These are phyloP conservation scores for Calycina herbarum DNA, from an alignment of 2,329 filamentous ascomycete species.

Conservation along the genomic window DNA sequence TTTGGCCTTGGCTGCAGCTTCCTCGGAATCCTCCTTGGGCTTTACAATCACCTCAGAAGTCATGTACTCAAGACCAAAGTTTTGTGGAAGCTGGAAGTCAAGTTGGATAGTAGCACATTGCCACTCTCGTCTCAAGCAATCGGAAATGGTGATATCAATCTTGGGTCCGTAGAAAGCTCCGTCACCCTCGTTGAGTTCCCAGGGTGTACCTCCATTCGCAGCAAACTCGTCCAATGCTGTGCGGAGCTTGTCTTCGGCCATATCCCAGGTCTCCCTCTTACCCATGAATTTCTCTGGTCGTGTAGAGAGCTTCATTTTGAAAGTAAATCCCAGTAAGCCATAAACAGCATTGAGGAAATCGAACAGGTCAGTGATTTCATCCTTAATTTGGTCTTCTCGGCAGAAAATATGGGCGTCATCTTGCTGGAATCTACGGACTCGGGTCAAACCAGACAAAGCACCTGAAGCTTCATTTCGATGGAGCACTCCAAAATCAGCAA, in stretches of 20 bases:
- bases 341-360: constrained; percentile 83
- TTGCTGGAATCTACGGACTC: constrained; percentile 92
- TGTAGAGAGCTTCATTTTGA: constrained; percentile 94
- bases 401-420: constrained; percentile 98
- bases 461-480: constrained; percentile 96
- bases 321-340: constrained; percentile 81
- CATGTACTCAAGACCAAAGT: constrained; percentile 86
- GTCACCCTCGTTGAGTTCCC: constrained; percentile 92
- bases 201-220: constrained; percentile 60
- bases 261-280: constrained; percentile 82
- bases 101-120: constrained; percentile 95
- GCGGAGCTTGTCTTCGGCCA: constrained; percentile 78
- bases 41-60: constrained; percentile 62
- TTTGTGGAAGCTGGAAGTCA: constrained; percentile 81
- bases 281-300: constrained; percentile 87
- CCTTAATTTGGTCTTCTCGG: constrained; percentile 70
- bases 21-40: constrained; percentile 39
- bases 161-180: constrained; percentile 98
- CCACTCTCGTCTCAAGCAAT: constrained; percentile 80
- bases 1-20: constrained; percentile 42
- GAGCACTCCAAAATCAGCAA: constrained; percentile 93
- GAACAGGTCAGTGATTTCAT: constrained; percentile 80
- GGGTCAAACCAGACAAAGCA: constrained; percentile 84
- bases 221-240: constrained; percentile 78
- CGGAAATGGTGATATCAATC: constrained; percentile 93